Evolutionary conservation across 129 eudicot species (phyloP).

Genomic region (Mikania micrantha): DNA sequence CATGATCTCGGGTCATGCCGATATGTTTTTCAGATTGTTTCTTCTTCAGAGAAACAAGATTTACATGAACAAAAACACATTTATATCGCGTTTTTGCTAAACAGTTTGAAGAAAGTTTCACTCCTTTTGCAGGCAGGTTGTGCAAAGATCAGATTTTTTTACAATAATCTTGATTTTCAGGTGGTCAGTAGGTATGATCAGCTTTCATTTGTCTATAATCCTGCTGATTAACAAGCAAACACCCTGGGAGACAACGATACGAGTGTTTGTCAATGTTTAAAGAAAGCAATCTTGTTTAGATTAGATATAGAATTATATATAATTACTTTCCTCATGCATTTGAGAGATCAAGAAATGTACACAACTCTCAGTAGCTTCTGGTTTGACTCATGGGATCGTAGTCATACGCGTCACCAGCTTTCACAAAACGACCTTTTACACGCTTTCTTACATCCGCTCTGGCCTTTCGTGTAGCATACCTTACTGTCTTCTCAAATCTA

Average conservation of each 20-base stretch:
- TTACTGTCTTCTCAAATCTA: conserved; percentile 81
- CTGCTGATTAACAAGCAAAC: conserved; percentile 12
- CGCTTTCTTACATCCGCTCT: conserved; percentile 86
- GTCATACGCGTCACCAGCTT: conserved; percentile 77
- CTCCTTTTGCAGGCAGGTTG: background rate
- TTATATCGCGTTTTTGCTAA: conserved; percentile 8
- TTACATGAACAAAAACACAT: conserved; percentile 10
- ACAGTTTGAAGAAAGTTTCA: background rate
- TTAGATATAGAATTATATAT: conserved; percentile 14
- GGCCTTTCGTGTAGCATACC: conserved; percentile 80
- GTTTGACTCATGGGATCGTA: conserved; percentile 71
- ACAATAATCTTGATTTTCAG: conserved; percentile 11
- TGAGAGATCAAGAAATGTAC: conserved; percentile 16
- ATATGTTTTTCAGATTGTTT: conserved; percentile 10
- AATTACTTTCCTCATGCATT: conserved; percentile 28
- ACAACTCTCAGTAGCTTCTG: conserved; percentile 51
- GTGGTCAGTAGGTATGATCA: conserved; percentile 5
- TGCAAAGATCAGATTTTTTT: conserved; percentile 8
- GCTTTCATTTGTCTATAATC: conserved; percentile 1
- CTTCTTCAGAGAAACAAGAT: conserved; percentile 13
- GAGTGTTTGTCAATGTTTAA: conserved; percentile 10
- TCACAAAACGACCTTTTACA: conserved; percentile 85
- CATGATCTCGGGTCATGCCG: conserved; percentile 3
- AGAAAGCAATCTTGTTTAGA: conserved; percentile 23
- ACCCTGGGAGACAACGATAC: conserved; percentile 17